Conservation (phyloP, 257 asterid species). For the Striga asiatica region DNA sequence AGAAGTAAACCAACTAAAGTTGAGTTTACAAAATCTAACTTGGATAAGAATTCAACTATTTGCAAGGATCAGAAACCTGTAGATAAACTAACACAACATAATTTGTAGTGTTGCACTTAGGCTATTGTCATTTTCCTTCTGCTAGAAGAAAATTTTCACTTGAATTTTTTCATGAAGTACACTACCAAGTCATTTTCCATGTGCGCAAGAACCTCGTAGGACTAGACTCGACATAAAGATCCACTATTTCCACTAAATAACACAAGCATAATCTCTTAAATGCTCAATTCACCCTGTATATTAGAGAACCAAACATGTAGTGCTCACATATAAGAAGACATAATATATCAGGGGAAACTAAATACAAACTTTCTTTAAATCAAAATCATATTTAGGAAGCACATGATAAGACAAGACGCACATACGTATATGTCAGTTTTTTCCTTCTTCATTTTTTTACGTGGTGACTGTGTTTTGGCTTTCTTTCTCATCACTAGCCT, state of each 20-base stretch:
- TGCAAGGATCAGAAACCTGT: too few species aligned
- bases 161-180: too few species aligned
- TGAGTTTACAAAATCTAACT: background rate
- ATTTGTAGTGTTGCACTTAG: too few species aligned
- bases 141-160: too few species aligned
- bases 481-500: conserved; percentile 7
- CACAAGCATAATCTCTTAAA: background rate
- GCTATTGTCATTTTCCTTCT: too few species aligned
- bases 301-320: background rate
- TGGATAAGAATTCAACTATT: background rate
- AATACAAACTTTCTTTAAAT: background rate
- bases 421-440: too few species aligned
- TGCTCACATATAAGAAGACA: background rate
- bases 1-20: too few species aligned
- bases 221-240: background rate
- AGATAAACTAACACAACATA: too few species aligned
- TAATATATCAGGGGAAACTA: background rate
- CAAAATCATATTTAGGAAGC: background rate
- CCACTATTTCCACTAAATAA: background rate
- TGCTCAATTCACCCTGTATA: background rate
- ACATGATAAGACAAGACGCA: background rate
- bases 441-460: conserved; percentile 14
- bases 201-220: too few species aligned
- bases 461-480: conserved; percentile 6
- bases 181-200: too few species aligned